Evolutionary conservation across 2,329 filamentous ascomycete species (phyloP), one percentile per base, ranked within the genome.

Genomic region (Lithohypha guttulata): DNA sequence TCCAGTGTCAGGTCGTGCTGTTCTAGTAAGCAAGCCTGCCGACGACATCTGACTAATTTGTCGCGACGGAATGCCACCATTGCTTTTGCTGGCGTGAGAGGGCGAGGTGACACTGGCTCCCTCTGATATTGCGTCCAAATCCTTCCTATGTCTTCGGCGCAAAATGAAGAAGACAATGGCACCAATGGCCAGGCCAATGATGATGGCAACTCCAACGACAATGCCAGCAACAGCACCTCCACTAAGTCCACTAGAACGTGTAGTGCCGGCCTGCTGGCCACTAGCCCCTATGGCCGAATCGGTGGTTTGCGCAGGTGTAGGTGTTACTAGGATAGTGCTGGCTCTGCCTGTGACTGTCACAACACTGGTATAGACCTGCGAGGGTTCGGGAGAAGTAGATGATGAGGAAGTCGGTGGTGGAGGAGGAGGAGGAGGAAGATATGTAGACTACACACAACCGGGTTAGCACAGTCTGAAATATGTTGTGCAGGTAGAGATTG

Each of bases 221-320:
- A 66, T 59, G 19, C 64, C 64, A 4, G 62, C 63, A 42, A 66
- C 62, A 8, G 58, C 56, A 21, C 64, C 64, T 13, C 56, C 57
- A 23, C 57, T 60, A 23, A 66, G 41, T 9, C 53, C 49, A 14
- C 54, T 56, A 13, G 46, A 39, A n/a, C 41, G 34, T 11, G 35
- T 29, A 33, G 43, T 39, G 9, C 42, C 38, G 25, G 42, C 8
- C n/a, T 4, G 20, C n/a, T 35, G 33, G n/a, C 15, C 23, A 42
- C 35, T 50, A 43, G 9, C 29, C 18, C 50, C 49, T 8, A 52
- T 41, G 3, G 44, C 46, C 3, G 46, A 45, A 39, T 53, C 49
- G 7, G 46, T 33, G 6, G 43, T 42, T 9, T 42, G 33, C n/a
- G 44, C 32, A 11, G 50, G 38, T 9, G 31, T 31, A n/a, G 43